Evolutionary conservation across 75 land plant species (phyloP).

Genomic region (Cupressus sempervirens): DNA sequence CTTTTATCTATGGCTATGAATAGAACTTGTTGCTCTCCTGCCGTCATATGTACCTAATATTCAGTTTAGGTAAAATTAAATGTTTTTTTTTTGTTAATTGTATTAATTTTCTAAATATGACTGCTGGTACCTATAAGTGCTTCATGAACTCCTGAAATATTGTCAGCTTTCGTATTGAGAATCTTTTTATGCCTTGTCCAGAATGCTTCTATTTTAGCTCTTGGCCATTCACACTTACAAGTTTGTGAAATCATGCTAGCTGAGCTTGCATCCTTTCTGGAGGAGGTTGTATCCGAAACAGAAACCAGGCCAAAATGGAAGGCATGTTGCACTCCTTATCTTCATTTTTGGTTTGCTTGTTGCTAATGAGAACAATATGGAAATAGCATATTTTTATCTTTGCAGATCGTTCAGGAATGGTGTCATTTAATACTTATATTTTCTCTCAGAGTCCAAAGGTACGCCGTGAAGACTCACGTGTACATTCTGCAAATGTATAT

Average conservation of each 20-base stretch:
- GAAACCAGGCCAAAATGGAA: constrained; percentile 97
- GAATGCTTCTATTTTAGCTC: constrained; percentile 93
- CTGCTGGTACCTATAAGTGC: not conserved
- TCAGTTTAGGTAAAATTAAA: not conserved
- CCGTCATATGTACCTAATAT: not conserved
- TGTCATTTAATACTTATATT: constrained; percentile 7
- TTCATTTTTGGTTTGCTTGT: not conserved
- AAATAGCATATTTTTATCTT: not conserved
- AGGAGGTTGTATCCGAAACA: constrained; percentile 76
- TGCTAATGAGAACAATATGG: not conserved
- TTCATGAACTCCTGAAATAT: not conserved
- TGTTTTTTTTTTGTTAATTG: too few relatives aligned
- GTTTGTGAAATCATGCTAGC: constrained; percentile 86
- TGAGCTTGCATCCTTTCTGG: constrained; percentile 69
- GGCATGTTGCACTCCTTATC: constrained; percentile 37
- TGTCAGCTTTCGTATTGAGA: not conserved
- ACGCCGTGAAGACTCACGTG: constrained; percentile 91
- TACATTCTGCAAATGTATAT: constrained; percentile 88
- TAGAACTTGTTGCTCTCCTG: not conserved
- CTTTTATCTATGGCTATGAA: not conserved
- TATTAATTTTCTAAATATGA: not conserved
- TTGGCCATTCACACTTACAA: constrained; percentile 94
- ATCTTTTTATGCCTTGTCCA: constrained; percentile 24
- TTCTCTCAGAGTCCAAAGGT: constrained; percentile 74
- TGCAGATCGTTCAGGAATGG: not conserved